Evolutionary conservation across 192 early-diverging fungal genomes (phyloP).

Genomic region (Phycomyces nitens): DNA sequence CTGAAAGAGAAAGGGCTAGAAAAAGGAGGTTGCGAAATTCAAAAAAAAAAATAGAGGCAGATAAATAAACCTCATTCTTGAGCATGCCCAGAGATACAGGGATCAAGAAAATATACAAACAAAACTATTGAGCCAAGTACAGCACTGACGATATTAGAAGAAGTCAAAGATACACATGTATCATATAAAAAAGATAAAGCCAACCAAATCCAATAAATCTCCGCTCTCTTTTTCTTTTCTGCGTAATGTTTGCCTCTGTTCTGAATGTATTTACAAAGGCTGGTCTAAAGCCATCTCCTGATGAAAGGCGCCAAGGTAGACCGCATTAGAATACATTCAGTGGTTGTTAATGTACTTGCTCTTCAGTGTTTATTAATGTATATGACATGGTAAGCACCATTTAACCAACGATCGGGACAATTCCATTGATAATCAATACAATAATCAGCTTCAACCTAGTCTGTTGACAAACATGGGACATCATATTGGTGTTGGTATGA

Average conservation of each 20-base stretch:
- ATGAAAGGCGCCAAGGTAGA: neutral
- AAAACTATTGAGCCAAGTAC: no score
- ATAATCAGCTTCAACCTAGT: constrained; percentile 26
- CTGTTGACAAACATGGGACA: constrained; percentile 21
- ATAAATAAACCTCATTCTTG: no score
- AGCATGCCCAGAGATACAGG: no score
- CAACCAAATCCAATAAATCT: neutral
- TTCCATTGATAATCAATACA: no score
- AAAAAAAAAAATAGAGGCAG: no score
- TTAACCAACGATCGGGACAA: neutral
- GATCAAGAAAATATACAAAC: no score
- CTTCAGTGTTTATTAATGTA: constrained; percentile 30
- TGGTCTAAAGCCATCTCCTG: neutral
- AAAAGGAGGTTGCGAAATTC: no score
- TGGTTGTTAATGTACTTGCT: neutral
- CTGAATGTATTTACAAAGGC: neutral
- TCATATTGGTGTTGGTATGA: constrained; percentile 26
- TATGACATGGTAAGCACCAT: constrained; percentile 32
- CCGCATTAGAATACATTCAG: no score
- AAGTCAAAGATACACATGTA: no score
- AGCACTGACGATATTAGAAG: no score
- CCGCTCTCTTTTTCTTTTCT: neutral
- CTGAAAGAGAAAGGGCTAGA: neutral
- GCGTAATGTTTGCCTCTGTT: neutral
- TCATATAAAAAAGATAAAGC: neutral